Percentiles rank a stretch among this genome's conserved stretches.
These are phyloP conservation scores for Penicillium silybi DNA, from an alignment of 495 filamentous ascomycete genomes.

Conservation along the genomic window DNA sequence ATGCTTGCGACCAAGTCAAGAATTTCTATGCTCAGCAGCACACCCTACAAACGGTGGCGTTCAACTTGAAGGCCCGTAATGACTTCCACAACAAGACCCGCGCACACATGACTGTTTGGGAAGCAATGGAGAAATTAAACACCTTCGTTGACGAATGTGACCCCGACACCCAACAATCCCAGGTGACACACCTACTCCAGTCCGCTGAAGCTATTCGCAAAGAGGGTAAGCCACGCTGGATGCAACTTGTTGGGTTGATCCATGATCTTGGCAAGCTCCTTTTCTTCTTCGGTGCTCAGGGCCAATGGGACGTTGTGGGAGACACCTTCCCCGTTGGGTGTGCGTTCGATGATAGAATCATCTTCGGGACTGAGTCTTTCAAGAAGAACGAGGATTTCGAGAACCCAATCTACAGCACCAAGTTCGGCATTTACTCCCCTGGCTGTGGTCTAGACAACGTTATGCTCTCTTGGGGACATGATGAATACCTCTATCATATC, in stretches of 20 bases:
- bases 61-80: conserved; percentile 59
- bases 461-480: conserved; percentile 15
- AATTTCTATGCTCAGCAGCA: conserved; percentile 51
- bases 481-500: conserved; percentile 80
- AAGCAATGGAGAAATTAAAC: conserved; percentile 51
- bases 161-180: too few species aligned
- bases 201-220: conserved; percentile 54
- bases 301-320: conserved; percentile 85
- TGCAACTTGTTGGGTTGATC: conserved; percentile 79
- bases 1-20: conserved; percentile 62
- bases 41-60: too few species aligned
- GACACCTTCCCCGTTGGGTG: conserved; percentile 84
- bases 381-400: conserved; percentile 57
- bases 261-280: conserved; percentile 82
- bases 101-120: conserved; percentile 72
- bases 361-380: conserved; percentile 67
- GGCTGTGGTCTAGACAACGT: too few species aligned
- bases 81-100: conserved; percentile 59
- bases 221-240: conserved; percentile 82
- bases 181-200: too few species aligned
- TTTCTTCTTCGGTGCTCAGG: conserved; percentile 69
- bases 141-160: too few species aligned
- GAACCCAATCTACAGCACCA: conserved; percentile 59
- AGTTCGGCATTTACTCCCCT: too few species aligned
- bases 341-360: conserved; percentile 64